Conservation (phyloP, 441 rosid species). For the Syzygium syzygioides region DNA sequence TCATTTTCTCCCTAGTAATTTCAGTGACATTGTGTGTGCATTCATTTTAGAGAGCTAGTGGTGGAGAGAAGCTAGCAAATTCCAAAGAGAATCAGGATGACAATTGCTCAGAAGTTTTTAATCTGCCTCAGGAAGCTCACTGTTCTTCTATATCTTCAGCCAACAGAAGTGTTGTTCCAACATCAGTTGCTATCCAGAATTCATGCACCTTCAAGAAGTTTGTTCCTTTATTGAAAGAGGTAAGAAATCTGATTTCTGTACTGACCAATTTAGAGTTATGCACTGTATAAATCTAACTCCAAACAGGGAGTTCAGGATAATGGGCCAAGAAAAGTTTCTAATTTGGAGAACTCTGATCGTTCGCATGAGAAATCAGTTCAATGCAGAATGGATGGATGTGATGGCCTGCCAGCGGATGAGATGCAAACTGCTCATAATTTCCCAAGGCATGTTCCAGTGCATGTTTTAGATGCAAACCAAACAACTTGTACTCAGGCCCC, state of each 20-base stretch:
- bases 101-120: conserved; percentile 57
- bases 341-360: conserved; percentile 28
- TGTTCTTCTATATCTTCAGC: conserved; percentile 44
- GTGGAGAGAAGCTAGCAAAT: conserved; percentile 35
- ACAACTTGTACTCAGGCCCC: conserved; percentile 41
- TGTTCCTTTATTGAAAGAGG: conserved; percentile 44
- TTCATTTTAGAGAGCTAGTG: conserved; percentile 35
- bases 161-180: conserved; percentile 35
- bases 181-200: conserved; percentile 22
- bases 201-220: conserved; percentile 48
- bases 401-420: conserved; percentile 29
- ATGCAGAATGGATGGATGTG: conserved; percentile 24
- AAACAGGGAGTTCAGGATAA: conserved; percentile 43
- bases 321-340: conserved; percentile 37
- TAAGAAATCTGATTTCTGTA: conserved; percentile 13
- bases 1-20: not conserved
- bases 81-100: conserved; percentile 54
- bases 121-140: conserved; percentile 42
- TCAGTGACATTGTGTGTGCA: conserved; percentile 1
- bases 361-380: conserved; percentile 27
- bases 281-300: conserved; percentile 27
- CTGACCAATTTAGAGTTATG: conserved; percentile 15
- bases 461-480: conserved; percentile 49
- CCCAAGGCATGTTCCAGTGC: conserved; percentile 66
- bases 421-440: conserved; percentile 47